Evolutionary conservation across 2,329 filamentous ascomycete genomes (phyloP), one percentile per base, ranked within the genome.

Genomic region (Exserohilum rostratum): DNA sequence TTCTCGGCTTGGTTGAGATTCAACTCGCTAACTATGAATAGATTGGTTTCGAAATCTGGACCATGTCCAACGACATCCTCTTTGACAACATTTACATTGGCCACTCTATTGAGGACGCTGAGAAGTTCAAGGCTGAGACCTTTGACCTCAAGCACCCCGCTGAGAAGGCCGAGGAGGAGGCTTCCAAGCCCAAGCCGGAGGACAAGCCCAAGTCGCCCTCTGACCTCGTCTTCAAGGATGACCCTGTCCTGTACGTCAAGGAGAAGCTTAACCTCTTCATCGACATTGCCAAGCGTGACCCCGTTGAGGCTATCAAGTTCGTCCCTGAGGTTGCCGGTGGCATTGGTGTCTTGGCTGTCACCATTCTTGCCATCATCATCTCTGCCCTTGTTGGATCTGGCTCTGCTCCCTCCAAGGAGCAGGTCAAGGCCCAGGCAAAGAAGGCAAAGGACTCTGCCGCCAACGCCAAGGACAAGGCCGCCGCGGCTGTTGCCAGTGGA

Each of bases 71-170:
- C 77, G 90, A 97, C 75, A 98, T 99, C 69, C 89, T 97, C 71
- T 98, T 99, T 72, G 91, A 98, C 87, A 99, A 99, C 88, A 96
- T 99, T 84, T 99, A 98, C 86, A 92, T 99, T 76, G 95, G 95
- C 62, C 95, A 99, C 87, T 98, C 93, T 17, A 77, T 95, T 67
- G 91, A 91, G 74, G 95, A 99, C 67, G 95, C 95, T 60, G 87
- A 90, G 78, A 90, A 93, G 81, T 83, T 99, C 73, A 90, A 91
- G 69, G 84, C 89, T 63, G 91, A 96, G 85, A 91, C 91, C 50
- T 99, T 93, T 78, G 88, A 91, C 73, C 80, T 91, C 80, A 99
- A 99, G 90, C 84, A 87, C 76, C 82, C 87, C 51, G 81, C 90
- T 46, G 95, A 99, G 83, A 85, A 89, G 82, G 86, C 88, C 43